Conservation (phyloP, 2,329 filamentous ascomycete genomes). For the Fusarium coffeatum region DNA sequence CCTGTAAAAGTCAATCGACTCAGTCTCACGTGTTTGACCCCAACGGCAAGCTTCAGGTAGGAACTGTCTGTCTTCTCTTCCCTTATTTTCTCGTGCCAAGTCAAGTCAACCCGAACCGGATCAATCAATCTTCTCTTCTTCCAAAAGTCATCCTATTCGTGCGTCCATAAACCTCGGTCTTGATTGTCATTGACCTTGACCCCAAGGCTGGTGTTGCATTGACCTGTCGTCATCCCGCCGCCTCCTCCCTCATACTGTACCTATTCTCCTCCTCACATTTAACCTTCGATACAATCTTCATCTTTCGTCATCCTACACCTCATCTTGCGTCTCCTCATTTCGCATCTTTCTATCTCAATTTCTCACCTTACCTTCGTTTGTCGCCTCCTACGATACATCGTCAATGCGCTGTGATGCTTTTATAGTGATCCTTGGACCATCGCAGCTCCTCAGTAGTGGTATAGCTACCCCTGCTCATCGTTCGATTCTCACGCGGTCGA, state of each 20-base stretch:
- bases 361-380: not conserved
- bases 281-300: not conserved
- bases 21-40: constrained; percentile 33
- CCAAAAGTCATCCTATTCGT: constrained; percentile 1
- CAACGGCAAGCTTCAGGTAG: constrained; percentile 23
- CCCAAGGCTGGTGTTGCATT: constrained; percentile 24
- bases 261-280: constrained; percentile 7
- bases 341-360: constrained; percentile 1
- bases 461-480: constrained; percentile 37
- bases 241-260: constrained; percentile 3
- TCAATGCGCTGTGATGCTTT: constrained; percentile 17
- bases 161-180: constrained; percentile 1
- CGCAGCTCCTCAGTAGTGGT: constrained; percentile 11
- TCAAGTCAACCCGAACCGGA: not conserved
- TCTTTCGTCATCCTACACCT: constrained; percentile 17
- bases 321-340: constrained; percentile 2
- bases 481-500: constrained; percentile 36
- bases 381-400: not conserved
- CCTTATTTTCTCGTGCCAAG: constrained; percentile 8
- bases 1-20: constrained; percentile 14
- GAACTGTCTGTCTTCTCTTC: not conserved
- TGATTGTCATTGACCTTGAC: not conserved
- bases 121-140: constrained; percentile 5
- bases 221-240: constrained; percentile 26
- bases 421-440: constrained; percentile 12